These are phyloP conservation scores for Pilatotrama ljubarskyi DNA, from an alignment of 768 basidiomycete genomes.

Conservation along the genomic window DNA sequence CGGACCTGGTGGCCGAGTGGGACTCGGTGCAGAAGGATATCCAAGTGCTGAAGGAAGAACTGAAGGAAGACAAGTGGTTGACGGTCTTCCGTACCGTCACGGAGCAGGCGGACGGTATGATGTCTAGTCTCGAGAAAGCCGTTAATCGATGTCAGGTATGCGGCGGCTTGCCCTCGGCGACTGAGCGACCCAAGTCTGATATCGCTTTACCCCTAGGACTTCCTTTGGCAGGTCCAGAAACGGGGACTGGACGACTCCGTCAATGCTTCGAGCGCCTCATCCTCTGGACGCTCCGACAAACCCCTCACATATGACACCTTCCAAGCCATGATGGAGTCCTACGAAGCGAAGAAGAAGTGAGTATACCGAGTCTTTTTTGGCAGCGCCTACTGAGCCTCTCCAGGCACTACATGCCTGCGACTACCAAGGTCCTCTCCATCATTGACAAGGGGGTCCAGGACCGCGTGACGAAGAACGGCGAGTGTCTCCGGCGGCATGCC, in stretches of 20 bases:
- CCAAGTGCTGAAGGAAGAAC: conserved; percentile 81
- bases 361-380: conserved; percentile 22
- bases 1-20: conserved; percentile 76
- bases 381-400: conserved; percentile 1
- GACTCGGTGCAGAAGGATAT: conserved; percentile 77
- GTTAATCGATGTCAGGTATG: conserved; percentile 86
- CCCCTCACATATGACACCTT: conserved; percentile 62
- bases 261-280: conserved; percentile 42
- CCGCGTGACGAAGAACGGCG: conserved; percentile 94
- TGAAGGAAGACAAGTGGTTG: conserved; percentile 97
- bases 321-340: conserved; percentile 67
- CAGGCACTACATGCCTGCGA: conserved; percentile 94
- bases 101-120: conserved; percentile 97
- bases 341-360: conserved; percentile 87
- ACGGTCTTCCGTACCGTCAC: conserved; percentile 92
- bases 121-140: conserved; percentile 93
- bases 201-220: conserved; percentile 48
- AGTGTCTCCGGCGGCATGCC: conserved; percentile 85
- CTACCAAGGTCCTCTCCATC: conserved; percentile 87
- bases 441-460: conserved; percentile 94
- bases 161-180: neutral
- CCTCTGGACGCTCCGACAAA: conserved; percentile 51
- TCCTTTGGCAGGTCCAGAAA: conserved; percentile 80
- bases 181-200: neutral
- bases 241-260: conserved; percentile 48